Percentiles rank a stretch among this genome's conserved stretches.
Evolutionary conservation across 179 eudicot genomes (phyloP).

Genomic region (Beta corolliflora): DNA sequence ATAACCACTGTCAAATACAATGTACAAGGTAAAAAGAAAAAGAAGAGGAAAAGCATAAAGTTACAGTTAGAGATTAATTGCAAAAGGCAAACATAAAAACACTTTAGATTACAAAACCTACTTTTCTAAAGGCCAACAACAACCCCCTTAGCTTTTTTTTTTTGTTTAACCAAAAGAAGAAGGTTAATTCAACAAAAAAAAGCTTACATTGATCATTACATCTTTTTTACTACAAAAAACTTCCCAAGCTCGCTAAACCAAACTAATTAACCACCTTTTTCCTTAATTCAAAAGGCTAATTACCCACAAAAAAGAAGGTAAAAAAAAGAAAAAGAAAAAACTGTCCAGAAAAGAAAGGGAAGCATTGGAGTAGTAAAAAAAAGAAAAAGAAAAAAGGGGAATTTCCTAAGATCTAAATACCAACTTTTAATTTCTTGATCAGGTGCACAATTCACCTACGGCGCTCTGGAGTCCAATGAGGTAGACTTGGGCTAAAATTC

Average conservation of each 20-base stretch:
- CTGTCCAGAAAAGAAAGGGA: slow-evolving; percentile 29
- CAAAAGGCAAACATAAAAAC: not conserved
- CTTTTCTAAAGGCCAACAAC: slow-evolving; percentile 23
- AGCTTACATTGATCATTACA: slow-evolving; percentile 23
- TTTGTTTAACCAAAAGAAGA: too few species aligned
- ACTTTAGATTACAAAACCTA: slow-evolving; percentile 22
- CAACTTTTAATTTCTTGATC: slow-evolving; percentile 5
- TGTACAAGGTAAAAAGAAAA: not conserved
- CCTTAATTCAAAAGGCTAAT: slow-evolving; percentile 19
- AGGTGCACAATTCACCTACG: slow-evolving; percentile 33
- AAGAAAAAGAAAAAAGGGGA: not conserved
- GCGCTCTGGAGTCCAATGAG: slow-evolving; percentile 59
- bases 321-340: slow-evolving; percentile 11
- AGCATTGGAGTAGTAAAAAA: not conserved
- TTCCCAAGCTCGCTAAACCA: slow-evolving; percentile 31
- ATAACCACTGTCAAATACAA: not conserved
- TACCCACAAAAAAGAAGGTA: slow-evolving; percentile 12
- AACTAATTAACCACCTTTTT: slow-evolving; percentile 27
- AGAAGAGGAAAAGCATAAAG: not conserved
- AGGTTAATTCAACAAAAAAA: not conserved
- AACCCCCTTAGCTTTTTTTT: not conserved
- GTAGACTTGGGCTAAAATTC: slow-evolving; percentile 53
- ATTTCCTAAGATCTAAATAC: slow-evolving; percentile 22
- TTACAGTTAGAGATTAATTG: slow-evolving; percentile 1
- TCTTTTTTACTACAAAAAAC: slow-evolving; percentile 15